These are phyloP conservation scores for Lipomyces sp. DNA, from an alignment of 805 yeast genomes.

Conservation along the genomic window DNA sequence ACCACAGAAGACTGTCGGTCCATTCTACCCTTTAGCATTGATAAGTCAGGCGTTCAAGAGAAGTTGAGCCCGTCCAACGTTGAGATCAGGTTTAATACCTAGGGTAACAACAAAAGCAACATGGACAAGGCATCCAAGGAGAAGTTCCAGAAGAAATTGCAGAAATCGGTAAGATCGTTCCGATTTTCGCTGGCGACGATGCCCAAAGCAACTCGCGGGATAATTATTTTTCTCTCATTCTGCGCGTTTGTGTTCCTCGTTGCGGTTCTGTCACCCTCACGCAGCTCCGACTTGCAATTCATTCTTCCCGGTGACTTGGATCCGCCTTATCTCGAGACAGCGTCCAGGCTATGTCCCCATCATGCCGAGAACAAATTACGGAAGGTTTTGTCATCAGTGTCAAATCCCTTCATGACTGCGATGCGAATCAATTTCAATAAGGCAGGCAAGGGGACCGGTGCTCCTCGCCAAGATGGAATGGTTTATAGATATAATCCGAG, in stretches of 20 bases:
- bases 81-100: not conserved
- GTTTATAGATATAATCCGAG: constrained; percentile 27
- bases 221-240: constrained; percentile 10
- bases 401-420: constrained; percentile 35
- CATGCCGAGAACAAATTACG: constrained; percentile 19
- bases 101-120: not conserved
- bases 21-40: not conserved
- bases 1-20: not conserved
- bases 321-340: constrained; percentile 31
- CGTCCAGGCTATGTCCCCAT: constrained; percentile 30
- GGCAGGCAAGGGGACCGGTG: not conserved
- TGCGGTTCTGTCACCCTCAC: constrained; percentile 11
- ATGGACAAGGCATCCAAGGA: constrained; percentile 1
- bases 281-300: not conserved
- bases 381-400: constrained; percentile 24
- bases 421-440: constrained; percentile 34
- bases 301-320: constrained; percentile 34
- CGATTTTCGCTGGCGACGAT: constrained; percentile 16
- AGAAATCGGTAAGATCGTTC: constrained; percentile 27
- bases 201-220: constrained; percentile 20
- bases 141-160: constrained; percentile 11
- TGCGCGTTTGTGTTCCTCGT: constrained; percentile 12
- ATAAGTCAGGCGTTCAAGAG: not conserved
- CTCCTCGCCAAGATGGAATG: constrained; percentile 13
- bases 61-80: not conserved